phyloP scores from a whole-genome alignment of 2,329 filamentous ascomycete species.

The Ceratocystis lukuohia region DNA sequence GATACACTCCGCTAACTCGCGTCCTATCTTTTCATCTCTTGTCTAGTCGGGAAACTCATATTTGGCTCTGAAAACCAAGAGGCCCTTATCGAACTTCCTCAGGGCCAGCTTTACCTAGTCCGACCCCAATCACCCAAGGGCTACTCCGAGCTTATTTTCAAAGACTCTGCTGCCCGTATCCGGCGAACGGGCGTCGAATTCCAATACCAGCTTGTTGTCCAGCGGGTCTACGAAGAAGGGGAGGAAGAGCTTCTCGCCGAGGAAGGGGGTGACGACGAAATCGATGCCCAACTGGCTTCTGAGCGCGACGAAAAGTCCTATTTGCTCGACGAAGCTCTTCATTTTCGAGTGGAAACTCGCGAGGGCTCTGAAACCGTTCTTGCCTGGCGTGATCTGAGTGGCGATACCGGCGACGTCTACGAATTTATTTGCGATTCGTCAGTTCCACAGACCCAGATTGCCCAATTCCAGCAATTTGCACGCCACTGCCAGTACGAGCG shows the following conservation, averaged over 20 bases:
- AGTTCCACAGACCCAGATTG: constrained; percentile 55
- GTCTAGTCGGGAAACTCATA: constrained; percentile 73
- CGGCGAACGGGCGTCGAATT: constrained; percentile 87
- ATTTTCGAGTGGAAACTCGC: constrained; percentile 72
- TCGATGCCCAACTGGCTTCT: constrained; percentile 54
- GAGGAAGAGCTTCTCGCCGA: constrained; percentile 85
- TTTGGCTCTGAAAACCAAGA: constrained; percentile 82
- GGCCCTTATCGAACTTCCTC: constrained; percentile 82
- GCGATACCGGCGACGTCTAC: constrained; percentile 88
- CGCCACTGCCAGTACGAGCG: constrained; percentile 95
- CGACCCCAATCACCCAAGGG: constrained; percentile 90
- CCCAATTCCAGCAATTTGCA: constrained; percentile 68
- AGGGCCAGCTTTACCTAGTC: constrained; percentile 94
- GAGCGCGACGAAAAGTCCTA: constrained; percentile 98
- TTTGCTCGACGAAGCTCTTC: constrained; percentile 79
- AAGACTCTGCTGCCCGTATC: constrained; percentile 85
- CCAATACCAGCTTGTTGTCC: constrained; percentile 93
- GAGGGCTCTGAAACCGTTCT: constrained; percentile 73
- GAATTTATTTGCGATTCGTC: constrained; percentile 88
- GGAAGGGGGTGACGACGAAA: constrained; percentile 73
- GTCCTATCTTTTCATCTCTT: neutral
- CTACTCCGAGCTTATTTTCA: constrained; percentile 97
- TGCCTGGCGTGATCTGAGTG: constrained; percentile 89
- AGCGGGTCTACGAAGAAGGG: constrained; percentile 93
- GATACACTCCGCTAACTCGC: too few species aligned